phyloP scores from a whole-genome alignment of 176 grass and related monocot genomes.

The Zoysia pacifica region DNA sequence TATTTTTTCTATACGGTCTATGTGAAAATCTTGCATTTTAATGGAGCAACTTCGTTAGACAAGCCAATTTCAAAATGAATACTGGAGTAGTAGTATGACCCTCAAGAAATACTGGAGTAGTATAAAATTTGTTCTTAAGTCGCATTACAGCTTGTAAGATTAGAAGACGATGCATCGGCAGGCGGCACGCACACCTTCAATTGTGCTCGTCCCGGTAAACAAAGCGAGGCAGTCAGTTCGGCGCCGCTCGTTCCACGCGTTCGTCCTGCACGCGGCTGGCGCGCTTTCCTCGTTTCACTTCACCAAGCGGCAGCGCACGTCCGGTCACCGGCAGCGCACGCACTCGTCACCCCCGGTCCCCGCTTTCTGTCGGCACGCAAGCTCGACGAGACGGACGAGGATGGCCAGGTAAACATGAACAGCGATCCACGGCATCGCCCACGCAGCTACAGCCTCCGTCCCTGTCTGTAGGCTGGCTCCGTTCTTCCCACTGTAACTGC shows the following conservation, averaged over 20 bases:
- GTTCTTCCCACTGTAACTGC: neutral
- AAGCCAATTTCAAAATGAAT: too few relatives aligned
- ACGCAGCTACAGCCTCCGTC: neutral
- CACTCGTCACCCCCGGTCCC: neutral
- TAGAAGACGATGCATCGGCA: neutral
- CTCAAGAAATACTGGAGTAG: too few relatives aligned
- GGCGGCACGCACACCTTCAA: too few relatives aligned
- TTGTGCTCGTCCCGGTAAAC: neutral
- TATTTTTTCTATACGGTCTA: too few relatives aligned
- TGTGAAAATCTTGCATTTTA: too few relatives aligned
- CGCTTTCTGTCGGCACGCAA: conserved; percentile 2
- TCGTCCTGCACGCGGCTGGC: neutral
- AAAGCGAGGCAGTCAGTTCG: neutral
- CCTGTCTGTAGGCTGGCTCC: neutral
- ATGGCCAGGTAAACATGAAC: neutral
- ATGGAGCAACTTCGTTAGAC: too few relatives aligned
- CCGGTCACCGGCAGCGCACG: neutral
- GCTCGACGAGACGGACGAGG: neutral
- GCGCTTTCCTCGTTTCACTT: neutral
- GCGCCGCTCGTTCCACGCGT: neutral
- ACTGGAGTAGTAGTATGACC: too few relatives aligned
- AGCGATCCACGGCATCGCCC: neutral
- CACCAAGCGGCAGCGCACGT: neutral
- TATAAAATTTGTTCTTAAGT: too few relatives aligned
- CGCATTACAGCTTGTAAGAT: neutral